A percentile compares a stretch with the other conserved stretches of the same genome.
phyloP scores from a whole-genome alignment of 306 rosid species.

The Cucumis cinereus region DNA sequence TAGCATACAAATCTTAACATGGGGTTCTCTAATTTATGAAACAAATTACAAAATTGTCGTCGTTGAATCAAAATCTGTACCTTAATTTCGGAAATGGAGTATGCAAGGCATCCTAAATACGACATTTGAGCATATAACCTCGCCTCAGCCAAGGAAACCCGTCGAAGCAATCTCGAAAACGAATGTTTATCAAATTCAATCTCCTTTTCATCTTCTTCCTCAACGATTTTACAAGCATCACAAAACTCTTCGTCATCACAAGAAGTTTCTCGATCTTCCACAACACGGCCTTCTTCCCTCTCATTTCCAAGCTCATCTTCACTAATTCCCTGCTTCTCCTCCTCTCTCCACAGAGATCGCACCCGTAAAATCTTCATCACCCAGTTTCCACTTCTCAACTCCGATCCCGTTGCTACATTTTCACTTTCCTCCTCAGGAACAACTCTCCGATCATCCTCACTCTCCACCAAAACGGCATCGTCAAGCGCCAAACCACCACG shows the following conservation, averaged over 20 bases:
- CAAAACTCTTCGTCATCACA: constrained; percentile 23
- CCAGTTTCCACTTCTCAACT: constrained; percentile 44
- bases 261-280: neutral
- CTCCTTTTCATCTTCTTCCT: constrained; percentile 21
- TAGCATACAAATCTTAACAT: neutral
- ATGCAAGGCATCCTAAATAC: constrained; percentile 71
- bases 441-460: constrained; percentile 14
- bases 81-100: constrained; percentile 57
- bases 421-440: constrained; percentile 14
- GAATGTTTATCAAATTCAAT: constrained; percentile 48
- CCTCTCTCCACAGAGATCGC: constrained; percentile 51
- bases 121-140: constrained; percentile 81
- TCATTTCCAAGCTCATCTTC: constrained; percentile 7
- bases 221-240: constrained; percentile 38
- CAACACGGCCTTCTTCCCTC: constrained; percentile 8
- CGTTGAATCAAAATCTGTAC: constrained; percentile 17
- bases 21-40: neutral
- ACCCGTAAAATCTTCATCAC: constrained; percentile 62
- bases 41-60: neutral
- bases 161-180: constrained; percentile 59
- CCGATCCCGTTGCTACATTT: constrained; percentile 6
- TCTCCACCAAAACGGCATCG: constrained; percentile 48
- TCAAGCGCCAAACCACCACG: constrained; percentile 45
- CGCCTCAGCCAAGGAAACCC: constrained; percentile 68
- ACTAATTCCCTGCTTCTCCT: constrained; percentile 10